Evolutionary conservation across 257 asterid genomes (phyloP), one percentile per base, ranked within the genome.

Genomic region (Craterostigma plantagineum): DNA sequence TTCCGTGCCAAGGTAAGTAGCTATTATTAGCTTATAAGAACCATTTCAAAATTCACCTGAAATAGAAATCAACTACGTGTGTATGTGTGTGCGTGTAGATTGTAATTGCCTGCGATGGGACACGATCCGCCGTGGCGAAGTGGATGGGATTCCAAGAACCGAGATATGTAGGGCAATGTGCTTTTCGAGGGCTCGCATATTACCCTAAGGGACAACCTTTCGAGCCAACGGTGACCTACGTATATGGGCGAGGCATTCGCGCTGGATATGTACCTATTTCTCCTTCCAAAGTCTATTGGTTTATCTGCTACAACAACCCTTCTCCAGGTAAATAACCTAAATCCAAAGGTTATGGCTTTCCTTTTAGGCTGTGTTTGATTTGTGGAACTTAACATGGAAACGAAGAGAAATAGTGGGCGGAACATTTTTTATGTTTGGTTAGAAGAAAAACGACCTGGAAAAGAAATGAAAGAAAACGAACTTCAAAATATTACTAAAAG

Each of bases 61-160:
- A 8, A 36, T 9, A n/a, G n/a, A n/a, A n/a, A n/a, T 8, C 16
- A 9, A 9, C 3, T 12, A 1, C 15, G 34, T 12, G 23, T 7
- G 6, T 23, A 7, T 12, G 13, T 16, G n/a, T 0, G 5, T 64
- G 38, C 18, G 46, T 42, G 52, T 64, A 85, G 96, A 62, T 85
- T 53, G 77, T 85, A 46, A 71, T 85, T 18, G 94, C 81, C 34
- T 85, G 91, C 57, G 96, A 85, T 45, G 96, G 96, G 35, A 71
- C 71, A 55, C 62, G 83, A 33, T 85, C 96, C 50, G 83, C 83
- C n/a, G 91, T 73, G 60, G 94, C 94, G 12, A 75, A 75, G 51
- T 81, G 91, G 91, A 75, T 85, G 91, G 96, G 96, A 23, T 81
- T 75, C 50, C 42, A 64, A 2, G 81, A 81, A 14, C 70, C 94